These are phyloP conservation scores for Colletotrichum sp. DNA, from an alignment of 2,329 filamentous ascomycete genomes.

Conservation along the genomic window DNA sequence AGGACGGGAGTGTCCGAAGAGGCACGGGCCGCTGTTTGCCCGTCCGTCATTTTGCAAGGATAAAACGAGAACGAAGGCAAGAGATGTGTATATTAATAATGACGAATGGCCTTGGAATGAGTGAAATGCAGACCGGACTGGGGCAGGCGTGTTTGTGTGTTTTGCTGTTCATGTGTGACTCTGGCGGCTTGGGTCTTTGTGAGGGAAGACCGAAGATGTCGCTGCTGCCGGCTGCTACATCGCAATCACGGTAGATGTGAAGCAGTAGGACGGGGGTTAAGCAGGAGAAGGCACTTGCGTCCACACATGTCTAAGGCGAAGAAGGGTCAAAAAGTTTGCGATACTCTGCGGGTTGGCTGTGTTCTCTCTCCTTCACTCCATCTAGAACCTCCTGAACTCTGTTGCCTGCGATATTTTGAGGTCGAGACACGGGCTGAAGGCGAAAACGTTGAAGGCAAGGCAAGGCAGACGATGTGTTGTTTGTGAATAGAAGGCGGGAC, in stretches of 20 bases:
- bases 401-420: not conserved
- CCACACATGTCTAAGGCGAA: not conserved
- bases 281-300: not conserved
- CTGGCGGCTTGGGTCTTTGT: too few species aligned
- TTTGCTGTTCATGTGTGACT: not conserved
- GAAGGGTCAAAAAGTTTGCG: not conserved
- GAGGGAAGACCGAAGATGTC: not conserved
- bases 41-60: not conserved
- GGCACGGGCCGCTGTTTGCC: not conserved
- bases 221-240: not conserved
- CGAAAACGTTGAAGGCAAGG: not conserved
- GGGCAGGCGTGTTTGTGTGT: not conserved
- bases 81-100: slow-evolving; percentile 20
- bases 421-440: not conserved
- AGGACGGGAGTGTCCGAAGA: not conserved
- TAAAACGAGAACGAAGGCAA: not conserved
- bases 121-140: not conserved
- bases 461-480: not conserved
- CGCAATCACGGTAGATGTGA: not conserved
- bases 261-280: not conserved
- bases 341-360: not conserved
- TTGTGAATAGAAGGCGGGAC: not conserved
- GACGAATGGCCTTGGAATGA: slow-evolving; percentile 14
- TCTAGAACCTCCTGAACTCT: not conserved
- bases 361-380: not conserved